These are phyloP conservation scores for Penicillium sp. DNA, from an alignment of 2,329 filamentous ascomycete genomes.

Conservation along the genomic window DNA sequence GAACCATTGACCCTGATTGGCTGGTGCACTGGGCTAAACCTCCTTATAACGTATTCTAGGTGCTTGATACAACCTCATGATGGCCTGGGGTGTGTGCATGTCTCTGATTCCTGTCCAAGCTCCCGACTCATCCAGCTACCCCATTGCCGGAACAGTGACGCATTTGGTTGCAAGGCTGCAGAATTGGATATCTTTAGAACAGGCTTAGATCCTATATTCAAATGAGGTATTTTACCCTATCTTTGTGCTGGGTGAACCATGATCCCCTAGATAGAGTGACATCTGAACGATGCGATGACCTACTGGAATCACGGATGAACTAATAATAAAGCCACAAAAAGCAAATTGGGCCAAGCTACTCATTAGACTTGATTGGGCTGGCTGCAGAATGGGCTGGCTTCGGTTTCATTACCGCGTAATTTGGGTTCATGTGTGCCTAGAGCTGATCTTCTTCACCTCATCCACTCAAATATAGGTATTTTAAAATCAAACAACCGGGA, in stretches of 20 bases:
- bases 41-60: background rate
- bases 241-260: background rate
- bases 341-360: background rate
- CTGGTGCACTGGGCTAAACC: background rate
- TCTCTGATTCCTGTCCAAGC: constrained; percentile 4
- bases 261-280: background rate
- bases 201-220: background rate
- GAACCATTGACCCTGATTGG: constrained; percentile 11
- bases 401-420: background rate
- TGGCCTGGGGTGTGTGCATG: background rate
- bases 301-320: background rate
- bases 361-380: background rate
- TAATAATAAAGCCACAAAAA: background rate
- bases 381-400: constrained; percentile 2
- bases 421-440: background rate
- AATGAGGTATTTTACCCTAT: background rate
- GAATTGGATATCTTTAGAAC: constrained; percentile 5
- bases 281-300: background rate
- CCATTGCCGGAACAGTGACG: background rate
- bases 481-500: background rate
- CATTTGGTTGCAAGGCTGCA: background rate
- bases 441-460: background rate
- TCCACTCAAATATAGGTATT: background rate
- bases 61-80: constrained; percentile 2
- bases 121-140: background rate